Evolutionary conservation across 371 early-diverging fungal species (phyloP).

Genomic region (Cladochytrium tenue): DNA sequence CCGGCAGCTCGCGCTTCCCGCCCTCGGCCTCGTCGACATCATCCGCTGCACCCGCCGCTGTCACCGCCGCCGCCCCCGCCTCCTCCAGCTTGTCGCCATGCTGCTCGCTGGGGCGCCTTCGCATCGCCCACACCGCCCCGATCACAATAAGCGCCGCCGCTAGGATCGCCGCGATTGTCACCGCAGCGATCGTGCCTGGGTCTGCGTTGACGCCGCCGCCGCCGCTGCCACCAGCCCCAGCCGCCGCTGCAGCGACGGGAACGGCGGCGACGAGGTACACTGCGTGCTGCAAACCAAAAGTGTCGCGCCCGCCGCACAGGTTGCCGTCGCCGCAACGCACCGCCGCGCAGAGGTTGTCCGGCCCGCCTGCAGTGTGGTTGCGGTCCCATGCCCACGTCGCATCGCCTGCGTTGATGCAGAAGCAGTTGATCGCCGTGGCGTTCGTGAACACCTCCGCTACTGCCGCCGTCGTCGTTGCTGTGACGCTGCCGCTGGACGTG

Average conservation of each 20-base stretch:
- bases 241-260: too few species aligned
- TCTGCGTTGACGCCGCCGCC: neutral
- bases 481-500: neutral
- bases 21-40: neutral
- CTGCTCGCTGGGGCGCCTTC: neutral
- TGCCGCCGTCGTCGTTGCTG: neutral
- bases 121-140: neutral
- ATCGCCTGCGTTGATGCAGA: neutral
- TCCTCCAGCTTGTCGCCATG: too few species aligned
- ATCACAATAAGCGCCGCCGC: neutral
- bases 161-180: neutral
- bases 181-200: neutral
- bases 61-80: neutral
- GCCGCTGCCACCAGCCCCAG: neutral
- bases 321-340: neutral
- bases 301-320: neutral
- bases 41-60: neutral
- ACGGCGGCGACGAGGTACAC: neutral
- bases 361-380: neutral
- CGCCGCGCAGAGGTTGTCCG: neutral
- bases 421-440: neutral
- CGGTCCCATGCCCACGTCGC: neutral
- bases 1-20: slow-evolving; percentile 2
- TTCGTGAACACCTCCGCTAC: neutral
- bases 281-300: neutral